phyloP scores from a whole-genome alignment of 352 stramenopile genomes.

The Aphanomyces cochlioides region DNA sequence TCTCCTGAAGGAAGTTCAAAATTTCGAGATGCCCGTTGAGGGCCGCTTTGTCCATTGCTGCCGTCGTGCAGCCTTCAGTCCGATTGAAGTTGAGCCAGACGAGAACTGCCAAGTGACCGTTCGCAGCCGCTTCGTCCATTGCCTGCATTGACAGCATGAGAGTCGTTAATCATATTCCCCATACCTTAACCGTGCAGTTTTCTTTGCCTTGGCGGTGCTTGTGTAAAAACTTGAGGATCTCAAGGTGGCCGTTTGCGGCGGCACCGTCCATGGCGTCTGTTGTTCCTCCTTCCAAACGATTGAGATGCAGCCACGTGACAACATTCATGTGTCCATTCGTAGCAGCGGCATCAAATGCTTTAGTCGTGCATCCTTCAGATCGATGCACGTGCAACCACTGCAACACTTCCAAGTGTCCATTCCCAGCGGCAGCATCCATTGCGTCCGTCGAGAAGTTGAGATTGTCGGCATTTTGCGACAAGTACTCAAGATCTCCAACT shows the following conservation, averaged over 20 bases:
- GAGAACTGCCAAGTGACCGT: constrained; percentile 32
- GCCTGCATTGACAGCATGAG: background rate
- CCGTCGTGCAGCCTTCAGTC: constrained; percentile 30
- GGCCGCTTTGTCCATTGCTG: constrained; percentile 34
- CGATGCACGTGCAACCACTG: constrained; percentile 19
- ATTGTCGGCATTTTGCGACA: constrained; percentile 8
- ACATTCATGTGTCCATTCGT: constrained; percentile 9
- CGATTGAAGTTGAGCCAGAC: constrained; percentile 32
- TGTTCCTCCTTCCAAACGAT: constrained; percentile 34
- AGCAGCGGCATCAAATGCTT: background rate
- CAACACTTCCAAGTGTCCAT: constrained; percentile 11
- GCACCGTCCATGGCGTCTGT: constrained; percentile 33
- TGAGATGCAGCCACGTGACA: constrained; percentile 34
- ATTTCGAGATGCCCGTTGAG: constrained; percentile 31
- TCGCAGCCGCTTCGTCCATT: constrained; percentile 30
- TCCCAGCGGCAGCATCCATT: background rate
- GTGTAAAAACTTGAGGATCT: constrained; percentile 37
- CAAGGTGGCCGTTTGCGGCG: constrained; percentile 33
- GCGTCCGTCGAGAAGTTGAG: constrained; percentile 17
- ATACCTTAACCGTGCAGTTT: constrained; percentile 30
- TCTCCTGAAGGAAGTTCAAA: constrained; percentile 33
- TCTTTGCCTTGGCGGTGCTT: constrained; percentile 30
- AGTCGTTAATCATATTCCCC: background rate
- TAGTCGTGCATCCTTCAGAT: constrained; percentile 2
- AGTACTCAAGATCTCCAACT: constrained; percentile 12